These are phyloP conservation scores for Aspergillus brunneoviolaceus DNA, from an alignment of 2,329 filamentous ascomycete genomes.

Conservation along the genomic window DNA sequence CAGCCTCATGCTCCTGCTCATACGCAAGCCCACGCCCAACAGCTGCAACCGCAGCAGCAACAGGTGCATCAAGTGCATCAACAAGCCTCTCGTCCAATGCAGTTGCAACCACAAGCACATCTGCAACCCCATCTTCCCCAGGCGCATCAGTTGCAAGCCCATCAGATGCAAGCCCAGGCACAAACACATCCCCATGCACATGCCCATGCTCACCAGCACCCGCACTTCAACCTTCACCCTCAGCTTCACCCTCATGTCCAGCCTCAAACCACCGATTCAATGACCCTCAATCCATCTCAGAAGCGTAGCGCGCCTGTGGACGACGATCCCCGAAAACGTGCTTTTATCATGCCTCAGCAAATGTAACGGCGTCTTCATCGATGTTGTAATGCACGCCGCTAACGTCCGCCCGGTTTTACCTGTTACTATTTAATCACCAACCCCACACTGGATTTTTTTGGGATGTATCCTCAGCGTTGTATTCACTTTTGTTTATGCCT, in stretches of 20 bases:
- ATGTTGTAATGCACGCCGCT: background rate
- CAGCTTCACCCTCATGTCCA: constrained; percentile 17
- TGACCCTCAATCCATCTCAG: constrained; percentile 21
- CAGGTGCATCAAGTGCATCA: constrained; percentile 5
- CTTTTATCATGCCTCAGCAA: constrained; percentile 22
- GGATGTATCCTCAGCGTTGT: background rate
- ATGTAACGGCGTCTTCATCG: background rate
- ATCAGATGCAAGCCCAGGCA: constrained; percentile 9
- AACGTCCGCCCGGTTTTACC: background rate
- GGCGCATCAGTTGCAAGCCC: constrained; percentile 7
- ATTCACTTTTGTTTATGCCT: background rate
- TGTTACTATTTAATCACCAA: background rate
- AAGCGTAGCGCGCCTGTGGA: constrained; percentile 18
- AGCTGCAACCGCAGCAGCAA: constrained; percentile 11
- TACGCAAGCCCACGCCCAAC: constrained; percentile 1
- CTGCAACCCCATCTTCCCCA: constrained; percentile 17
- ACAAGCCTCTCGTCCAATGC: background rate
- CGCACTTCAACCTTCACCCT: constrained; percentile 5
- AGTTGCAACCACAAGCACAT: constrained; percentile 11
- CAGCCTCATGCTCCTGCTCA: constrained; percentile 3
- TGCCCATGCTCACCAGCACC: constrained; percentile 16
- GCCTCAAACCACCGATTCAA: constrained; percentile 14
- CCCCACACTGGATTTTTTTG: background rate
- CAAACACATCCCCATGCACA: constrained; percentile 13
- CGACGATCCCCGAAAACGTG: constrained; percentile 24